Percentiles rank a stretch among this genome's conserved stretches.
These are phyloP conservation scores for Boletus insuetus DNA, from an alignment of 768 basidiomycete genomes.

Conservation along the genomic window DNA sequence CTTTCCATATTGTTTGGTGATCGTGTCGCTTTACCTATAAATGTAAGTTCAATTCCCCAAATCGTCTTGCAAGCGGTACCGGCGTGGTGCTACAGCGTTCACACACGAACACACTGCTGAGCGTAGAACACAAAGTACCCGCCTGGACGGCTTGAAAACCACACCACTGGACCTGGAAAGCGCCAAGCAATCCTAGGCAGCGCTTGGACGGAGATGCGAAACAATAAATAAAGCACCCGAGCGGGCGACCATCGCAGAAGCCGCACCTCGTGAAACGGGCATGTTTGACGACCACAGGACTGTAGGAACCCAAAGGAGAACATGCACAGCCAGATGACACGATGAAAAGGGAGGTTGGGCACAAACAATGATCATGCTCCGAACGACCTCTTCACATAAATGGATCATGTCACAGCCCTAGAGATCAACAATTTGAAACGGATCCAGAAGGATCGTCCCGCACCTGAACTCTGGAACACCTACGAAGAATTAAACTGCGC, in stretches of 20 bases:
- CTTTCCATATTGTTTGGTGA: constrained; percentile 4
- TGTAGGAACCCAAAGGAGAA: constrained; percentile 22
- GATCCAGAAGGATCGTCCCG: constrained; percentile 2
- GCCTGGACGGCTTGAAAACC: constrained; percentile 4
- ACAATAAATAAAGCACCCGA: neutral
- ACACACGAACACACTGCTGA: neutral
- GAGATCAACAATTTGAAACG: constrained; percentile 22
- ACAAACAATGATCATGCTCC: constrained; percentile 6
- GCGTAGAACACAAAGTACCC: constrained; percentile 1
- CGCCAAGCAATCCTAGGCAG: neutral
- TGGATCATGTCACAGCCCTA: constrained; percentile 8
- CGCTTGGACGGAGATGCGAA: neutral
- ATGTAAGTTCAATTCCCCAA: constrained; percentile 16
- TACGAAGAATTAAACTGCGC: constrained; percentile 2
- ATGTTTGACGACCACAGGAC: constrained; percentile 14
- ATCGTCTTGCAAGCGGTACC: constrained; percentile 19
- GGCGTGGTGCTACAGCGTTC: constrained; percentile 14
- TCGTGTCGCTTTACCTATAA: constrained; percentile 12
- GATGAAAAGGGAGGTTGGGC: constrained; percentile 1
- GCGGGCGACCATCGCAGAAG: constrained; percentile 1
- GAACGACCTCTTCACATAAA: neutral
- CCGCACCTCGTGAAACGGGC: constrained; percentile 16
- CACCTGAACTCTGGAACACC: constrained; percentile 3
- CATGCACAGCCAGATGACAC: constrained; percentile 23
- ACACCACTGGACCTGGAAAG: neutral